phyloP scores from a whole-genome alignment of 2,329 filamentous ascomycete genomes.

The Sporothrix schenckii region DNA sequence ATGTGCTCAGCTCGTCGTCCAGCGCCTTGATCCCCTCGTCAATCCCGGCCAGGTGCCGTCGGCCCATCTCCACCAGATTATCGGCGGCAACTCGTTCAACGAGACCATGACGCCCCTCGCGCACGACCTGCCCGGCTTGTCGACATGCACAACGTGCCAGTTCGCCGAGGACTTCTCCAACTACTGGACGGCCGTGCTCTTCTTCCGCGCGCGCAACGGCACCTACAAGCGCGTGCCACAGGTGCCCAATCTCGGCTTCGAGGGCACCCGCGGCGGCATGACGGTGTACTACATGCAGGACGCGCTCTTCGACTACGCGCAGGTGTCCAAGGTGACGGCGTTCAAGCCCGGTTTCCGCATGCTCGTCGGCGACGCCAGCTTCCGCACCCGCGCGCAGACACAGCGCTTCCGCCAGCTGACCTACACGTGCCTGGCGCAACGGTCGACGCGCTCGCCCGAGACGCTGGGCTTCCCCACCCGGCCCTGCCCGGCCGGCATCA shows the following conservation, averaged over 20 bases:
- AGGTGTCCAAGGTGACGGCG: conserved; percentile 46
- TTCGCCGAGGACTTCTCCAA: conserved; percentile 51
- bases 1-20: conserved; percentile 53
- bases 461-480: conserved; percentile 47
- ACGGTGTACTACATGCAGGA: conserved; percentile 50
- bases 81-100: conserved; percentile 52
- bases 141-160: conserved; percentile 50
- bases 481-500: conserved; percentile 48
- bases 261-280: conserved; percentile 51
- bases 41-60: conserved; percentile 51
- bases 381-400: conserved; percentile 41
- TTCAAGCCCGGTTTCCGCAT: conserved; percentile 53
- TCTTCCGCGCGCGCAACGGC: conserved; percentile 50
- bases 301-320: conserved; percentile 37
- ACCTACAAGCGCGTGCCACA: conserved; percentile 50
- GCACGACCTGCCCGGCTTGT: conserved; percentile 44
- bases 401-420: conserved; percentile 43
- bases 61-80: conserved; percentile 54
- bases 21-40: conserved; percentile 52
- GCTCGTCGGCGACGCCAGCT: conserved; percentile 48
- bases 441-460: conserved; percentile 43
- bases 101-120: conserved; percentile 47
- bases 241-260: conserved; percentile 50
- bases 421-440: conserved; percentile 45
- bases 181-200: conserved; percentile 54